Evolutionary conservation across 768 basidiomycete species (phyloP), one percentile per base, ranked within the genome.

Genomic region (Phylloporus arenicola): DNA sequence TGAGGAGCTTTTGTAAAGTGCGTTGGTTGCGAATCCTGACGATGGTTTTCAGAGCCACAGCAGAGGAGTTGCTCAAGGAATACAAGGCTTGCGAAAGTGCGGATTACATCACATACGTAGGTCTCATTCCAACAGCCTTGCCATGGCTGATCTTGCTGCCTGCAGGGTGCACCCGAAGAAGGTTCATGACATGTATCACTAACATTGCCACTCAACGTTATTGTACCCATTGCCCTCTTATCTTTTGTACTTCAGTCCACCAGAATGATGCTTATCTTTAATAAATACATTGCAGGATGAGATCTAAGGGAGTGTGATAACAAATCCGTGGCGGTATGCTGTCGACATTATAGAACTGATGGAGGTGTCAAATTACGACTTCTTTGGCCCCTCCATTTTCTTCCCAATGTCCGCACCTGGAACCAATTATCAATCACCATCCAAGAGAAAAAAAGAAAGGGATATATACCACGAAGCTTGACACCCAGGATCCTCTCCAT

Each of bases 81-180:
- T 98, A 97, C 72, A 87, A 89, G 61, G 94, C 95, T 45, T 95
- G 92, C 68, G 94, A 98, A 71, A 93, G 86, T 63, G 79, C 90
- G 10, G 91, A 95, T 63, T 98, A 98, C 68, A 92, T 97, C 58
- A 81, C 86, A 60, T 90, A 91, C 64, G 88, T 86, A 51, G 51
- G 85, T 76, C 35, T 2, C 20, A 17, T 1, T 13, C 20, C 25
- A 40, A 25, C 13, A 5, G 1, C 1, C 17, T 0, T 14, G 1
- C 13, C 10, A 4, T 20, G 8, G 25, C 11, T 53, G n/a, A 48
- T 45, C 31, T 60, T 17, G 40, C 24, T 29, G 29, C 29, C 29
- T 47, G 17, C 33, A 71, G 69, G 70, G 70, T n/a, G 61, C 70
- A 41, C 54, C 61, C 10, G 70, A 71, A 41, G 68, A 71, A 45